phyloP scores from a whole-genome alignment of 805 yeast genomes.

The Candida chilensis region DNA sequence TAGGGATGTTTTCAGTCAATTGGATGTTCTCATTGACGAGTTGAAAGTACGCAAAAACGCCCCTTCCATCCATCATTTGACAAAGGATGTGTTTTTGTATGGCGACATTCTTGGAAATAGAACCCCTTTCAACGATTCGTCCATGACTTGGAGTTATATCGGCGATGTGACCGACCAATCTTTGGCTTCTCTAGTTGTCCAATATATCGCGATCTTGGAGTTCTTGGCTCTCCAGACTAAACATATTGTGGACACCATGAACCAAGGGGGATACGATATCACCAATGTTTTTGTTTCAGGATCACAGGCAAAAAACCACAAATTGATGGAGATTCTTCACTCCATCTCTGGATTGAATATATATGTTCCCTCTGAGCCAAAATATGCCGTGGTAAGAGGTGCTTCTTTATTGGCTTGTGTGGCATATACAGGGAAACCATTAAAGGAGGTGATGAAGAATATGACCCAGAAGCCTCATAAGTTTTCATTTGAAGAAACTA shows the following conservation, averaged over 20 bases:
- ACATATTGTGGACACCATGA: slow-evolving; percentile 24
- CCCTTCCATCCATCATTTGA: slow-evolving; percentile 11
- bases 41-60: slow-evolving; percentile 5
- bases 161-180: slow-evolving; percentile 33
- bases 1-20: slow-evolving; percentile 7
- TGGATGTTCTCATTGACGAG: slow-evolving; percentile 10
- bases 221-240: slow-evolving; percentile 41
- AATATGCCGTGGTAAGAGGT: slow-evolving; percentile 15
- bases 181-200: slow-evolving; percentile 20
- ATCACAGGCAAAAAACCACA: slow-evolving; percentile 38
- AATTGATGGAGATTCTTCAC: slow-evolving; percentile 17
- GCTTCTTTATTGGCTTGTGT: slow-evolving; percentile 11
- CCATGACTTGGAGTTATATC: slow-evolving; percentile 37
- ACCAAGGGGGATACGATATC: slow-evolving; percentile 10
- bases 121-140: slow-evolving; percentile 42
- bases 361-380: slow-evolving; percentile 5
- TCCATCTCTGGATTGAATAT: too few relatives aligned
- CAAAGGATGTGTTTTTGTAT: slow-evolving; percentile 31
- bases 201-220: slow-evolving; percentile 39
- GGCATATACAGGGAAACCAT: slow-evolving; percentile 3
- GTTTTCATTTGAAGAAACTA: too few relatives aligned
- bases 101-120: slow-evolving; percentile 55
- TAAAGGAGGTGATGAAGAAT: slow-evolving; percentile 5
- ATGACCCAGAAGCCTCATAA: slow-evolving; percentile 5
- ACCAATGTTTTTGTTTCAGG: slow-evolving; percentile 35